phyloP scores from a whole-genome alignment of 768 basidiomycete species.

The Porpolomopsis calyptriformis region DNA sequence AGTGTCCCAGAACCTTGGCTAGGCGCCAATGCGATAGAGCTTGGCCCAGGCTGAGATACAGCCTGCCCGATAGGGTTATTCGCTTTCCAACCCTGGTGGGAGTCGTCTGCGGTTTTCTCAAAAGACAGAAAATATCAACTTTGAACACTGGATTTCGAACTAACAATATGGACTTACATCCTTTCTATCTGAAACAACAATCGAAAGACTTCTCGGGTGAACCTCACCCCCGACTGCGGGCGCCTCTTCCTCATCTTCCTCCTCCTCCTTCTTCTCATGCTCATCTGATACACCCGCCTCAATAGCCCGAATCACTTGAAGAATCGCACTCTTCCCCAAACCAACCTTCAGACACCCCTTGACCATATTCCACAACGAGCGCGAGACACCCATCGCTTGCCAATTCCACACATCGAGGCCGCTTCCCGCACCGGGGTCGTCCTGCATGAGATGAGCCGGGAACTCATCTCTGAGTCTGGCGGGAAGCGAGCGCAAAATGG shows the following conservation, averaged over 20 bases:
- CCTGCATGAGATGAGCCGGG: slow-evolving; percentile 51
- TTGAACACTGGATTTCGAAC: background rate
- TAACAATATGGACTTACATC: slow-evolving; percentile 10
- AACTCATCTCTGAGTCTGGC: slow-evolving; percentile 62
- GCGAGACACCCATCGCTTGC: slow-evolving; percentile 64
- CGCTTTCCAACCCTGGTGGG: slow-evolving; percentile 53
- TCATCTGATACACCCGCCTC: slow-evolving; percentile 43
- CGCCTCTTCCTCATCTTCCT: too few species aligned
- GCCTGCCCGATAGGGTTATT: slow-evolving; percentile 8
- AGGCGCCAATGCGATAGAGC: background rate
- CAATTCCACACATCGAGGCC: slow-evolving; percentile 64
- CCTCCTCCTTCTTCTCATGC: slow-evolving; percentile 24
- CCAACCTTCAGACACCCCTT: slow-evolving; percentile 47
- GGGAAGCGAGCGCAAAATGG: slow-evolving; percentile 62
- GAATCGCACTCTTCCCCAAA: slow-evolving; percentile 49
- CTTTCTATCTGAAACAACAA: slow-evolving; percentile 1
- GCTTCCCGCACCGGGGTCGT: slow-evolving; percentile 46
- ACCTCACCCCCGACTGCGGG: too few species aligned
- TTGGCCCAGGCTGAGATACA: background rate
- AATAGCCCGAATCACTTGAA: slow-evolving; percentile 47
- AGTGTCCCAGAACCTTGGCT: background rate
- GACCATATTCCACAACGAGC: slow-evolving; percentile 65
- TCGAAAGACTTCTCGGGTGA: too few species aligned
- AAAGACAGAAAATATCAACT: slow-evolving; percentile 12
- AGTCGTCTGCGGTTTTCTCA: slow-evolving; percentile 41